Evolutionary conservation across 495 filamentous ascomycete species (phyloP).

Genomic region (Podospora didyma): DNA sequence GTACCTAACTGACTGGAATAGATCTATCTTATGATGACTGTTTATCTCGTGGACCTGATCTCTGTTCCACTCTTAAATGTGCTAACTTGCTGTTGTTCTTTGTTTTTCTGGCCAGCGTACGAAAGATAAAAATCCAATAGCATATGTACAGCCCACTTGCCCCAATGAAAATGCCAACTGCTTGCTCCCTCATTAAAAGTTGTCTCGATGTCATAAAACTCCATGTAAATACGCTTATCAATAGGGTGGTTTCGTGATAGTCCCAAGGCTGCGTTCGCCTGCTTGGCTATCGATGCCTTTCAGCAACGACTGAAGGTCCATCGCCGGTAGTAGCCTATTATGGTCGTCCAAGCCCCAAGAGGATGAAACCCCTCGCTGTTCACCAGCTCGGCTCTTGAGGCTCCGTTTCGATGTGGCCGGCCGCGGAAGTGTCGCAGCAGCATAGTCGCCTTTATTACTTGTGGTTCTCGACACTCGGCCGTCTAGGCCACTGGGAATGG

Average conservation of each 20-base stretch:
- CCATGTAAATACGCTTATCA: constrained; percentile 10
- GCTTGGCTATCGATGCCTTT: constrained; percentile 45
- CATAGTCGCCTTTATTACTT: constrained; percentile 9
- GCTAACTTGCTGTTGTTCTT: too few species aligned
- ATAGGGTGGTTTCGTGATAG: constrained; percentile 43
- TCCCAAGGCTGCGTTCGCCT: constrained; percentile 35
- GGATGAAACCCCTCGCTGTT: constrained; percentile 28
- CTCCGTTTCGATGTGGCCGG: constrained; percentile 32
- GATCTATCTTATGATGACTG: too few species aligned
- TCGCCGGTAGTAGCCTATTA: constrained; percentile 18
- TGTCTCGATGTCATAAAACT: too few species aligned
- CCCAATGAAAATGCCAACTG: too few species aligned
- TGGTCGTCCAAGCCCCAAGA: constrained; percentile 27
- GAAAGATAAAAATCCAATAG: too few species aligned
- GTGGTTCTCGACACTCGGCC: constrained; percentile 17
- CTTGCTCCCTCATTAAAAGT: too few species aligned
- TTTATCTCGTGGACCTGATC: too few species aligned
- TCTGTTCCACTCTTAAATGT: too few species aligned
- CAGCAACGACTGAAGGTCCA: constrained; percentile 44
- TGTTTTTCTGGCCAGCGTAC: too few species aligned
- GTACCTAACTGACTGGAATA: too few species aligned
- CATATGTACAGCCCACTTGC: too few species aligned
- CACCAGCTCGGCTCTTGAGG: constrained; percentile 35
- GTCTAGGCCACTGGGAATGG: constrained; percentile 29
- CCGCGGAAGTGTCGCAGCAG: constrained; percentile 18